Evolutionary conservation across 2,329 filamentous ascomycete species (phyloP).

Genomic region (Trichoderma sp.): DNA sequence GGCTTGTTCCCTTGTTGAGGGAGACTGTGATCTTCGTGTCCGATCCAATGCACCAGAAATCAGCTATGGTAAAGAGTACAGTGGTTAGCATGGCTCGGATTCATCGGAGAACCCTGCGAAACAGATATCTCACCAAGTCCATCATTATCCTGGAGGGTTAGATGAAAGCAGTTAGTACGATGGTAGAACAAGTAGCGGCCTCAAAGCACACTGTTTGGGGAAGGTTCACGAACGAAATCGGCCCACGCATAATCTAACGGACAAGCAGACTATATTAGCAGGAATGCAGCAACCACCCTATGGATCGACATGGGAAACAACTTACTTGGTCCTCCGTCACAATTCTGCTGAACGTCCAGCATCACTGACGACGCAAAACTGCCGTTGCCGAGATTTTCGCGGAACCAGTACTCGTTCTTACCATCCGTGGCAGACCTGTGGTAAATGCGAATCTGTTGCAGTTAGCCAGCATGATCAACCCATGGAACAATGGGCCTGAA

Average conservation of each 20-base stretch:
- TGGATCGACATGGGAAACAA: background rate
- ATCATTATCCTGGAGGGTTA: background rate
- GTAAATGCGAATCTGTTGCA: background rate
- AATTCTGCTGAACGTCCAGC: background rate
- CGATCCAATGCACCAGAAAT: background rate
- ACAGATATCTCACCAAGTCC: background rate
- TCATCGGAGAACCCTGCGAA: too few relatives aligned
- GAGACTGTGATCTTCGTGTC: background rate
- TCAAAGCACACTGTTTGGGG: background rate
- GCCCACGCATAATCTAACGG: background rate
- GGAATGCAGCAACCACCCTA: background rate
- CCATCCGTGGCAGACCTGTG: background rate
- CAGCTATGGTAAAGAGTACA: background rate
- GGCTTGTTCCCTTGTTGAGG: background rate
- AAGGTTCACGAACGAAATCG: background rate
- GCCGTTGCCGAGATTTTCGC: background rate
- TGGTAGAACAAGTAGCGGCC: background rate
- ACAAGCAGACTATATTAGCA: too few relatives aligned
- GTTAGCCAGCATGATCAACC: background rate
- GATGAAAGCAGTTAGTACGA: background rate
- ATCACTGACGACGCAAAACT: background rate
- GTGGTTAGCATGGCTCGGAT: background rate
- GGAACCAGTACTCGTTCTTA: slow-evolving; percentile 1
- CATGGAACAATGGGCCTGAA: background rate
- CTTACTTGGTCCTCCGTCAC: background rate